These are phyloP conservation scores for Boletus barrowsii DNA, from an alignment of 768 basidiomycete genomes.

Conservation along the genomic window DNA sequence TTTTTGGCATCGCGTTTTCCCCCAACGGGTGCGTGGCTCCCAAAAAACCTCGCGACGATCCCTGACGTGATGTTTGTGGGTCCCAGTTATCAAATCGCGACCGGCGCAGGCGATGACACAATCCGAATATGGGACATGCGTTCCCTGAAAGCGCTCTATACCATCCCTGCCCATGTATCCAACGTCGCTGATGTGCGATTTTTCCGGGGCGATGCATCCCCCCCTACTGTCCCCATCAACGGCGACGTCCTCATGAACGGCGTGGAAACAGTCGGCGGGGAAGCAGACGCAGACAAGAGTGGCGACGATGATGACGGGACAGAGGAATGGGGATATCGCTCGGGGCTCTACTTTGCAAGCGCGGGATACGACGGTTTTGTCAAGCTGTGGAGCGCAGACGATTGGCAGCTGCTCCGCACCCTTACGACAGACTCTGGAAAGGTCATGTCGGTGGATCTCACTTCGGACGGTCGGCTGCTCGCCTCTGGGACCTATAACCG, in stretches of 20 bases:
- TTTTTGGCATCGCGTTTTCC: slow-evolving; percentile 88
- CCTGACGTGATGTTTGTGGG: slow-evolving; percentile 10
- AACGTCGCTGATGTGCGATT: slow-evolving; percentile 96
- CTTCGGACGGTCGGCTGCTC: slow-evolving; percentile 75
- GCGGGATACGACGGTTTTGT: slow-evolving; percentile 94
- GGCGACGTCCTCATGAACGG: slow-evolving; percentile 52
- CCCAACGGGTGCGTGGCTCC: slow-evolving; percentile 78
- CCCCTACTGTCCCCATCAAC: slow-evolving; percentile 41
- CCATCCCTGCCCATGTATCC: slow-evolving; percentile 93
- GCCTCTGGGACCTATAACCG: slow-evolving; percentile 92
- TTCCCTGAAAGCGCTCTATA: slow-evolving; percentile 87
- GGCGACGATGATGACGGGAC: slow-evolving; percentile 25
- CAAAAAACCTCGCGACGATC: neutral
- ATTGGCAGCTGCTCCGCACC: slow-evolving; percentile 90
- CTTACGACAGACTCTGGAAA: slow-evolving; percentile 95
- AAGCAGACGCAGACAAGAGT: slow-evolving; percentile 26
- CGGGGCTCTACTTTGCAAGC: slow-evolving; percentile 90
- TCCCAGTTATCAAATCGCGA: slow-evolving; percentile 91
- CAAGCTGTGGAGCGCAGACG: slow-evolving; percentile 96
- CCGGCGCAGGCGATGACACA: slow-evolving; percentile 95
- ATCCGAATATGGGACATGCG: slow-evolving; percentile 99
- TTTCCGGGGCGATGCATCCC: slow-evolving; percentile 65
- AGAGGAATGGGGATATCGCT: slow-evolving; percentile 78
- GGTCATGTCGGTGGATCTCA: slow-evolving; percentile 96
- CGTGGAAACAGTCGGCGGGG: slow-evolving; percentile 32